Evolutionary conservation across 495 filamentous ascomycete species (phyloP), one percentile per base, ranked within the genome.

Genomic region (Patellaria atrata): DNA sequence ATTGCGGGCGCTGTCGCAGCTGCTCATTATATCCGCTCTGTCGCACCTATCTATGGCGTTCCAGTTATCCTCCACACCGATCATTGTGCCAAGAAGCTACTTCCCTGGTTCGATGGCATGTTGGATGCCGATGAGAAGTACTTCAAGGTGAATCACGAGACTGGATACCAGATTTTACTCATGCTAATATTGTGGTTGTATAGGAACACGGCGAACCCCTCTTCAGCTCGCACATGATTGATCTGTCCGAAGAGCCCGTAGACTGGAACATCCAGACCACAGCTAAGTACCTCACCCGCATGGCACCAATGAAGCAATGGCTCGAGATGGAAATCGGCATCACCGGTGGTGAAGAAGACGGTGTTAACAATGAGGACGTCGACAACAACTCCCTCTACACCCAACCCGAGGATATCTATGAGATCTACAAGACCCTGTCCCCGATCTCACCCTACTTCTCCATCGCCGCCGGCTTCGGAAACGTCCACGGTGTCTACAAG

Each of bases 401-500:
- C 26, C 89, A 96, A 61, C 89, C 89, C 36, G 84, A 92, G 65
- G 85, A 91, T 55, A 91, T 94, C 60, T 75, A 77, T 53, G 67
- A 75, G 46, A 91, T 94, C 63, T 80, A 89, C 64, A 70, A 82
- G 53, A 72, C 77, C 35, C 73, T 94, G 35, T 59, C 68, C 39
- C 60, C 79, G 35, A 79, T 96, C 66, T 83, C 75, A 47, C 79
- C 78, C 38, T 89, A 89, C 69, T 97, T 94, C 74, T 85, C 79
- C 52, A 94, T 96, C 55, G 91, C 91, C 50, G 89, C 89, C 55
- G 89, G 82, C 47, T 96, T 94, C 67, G 89, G 87, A 52, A 99
- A 99, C 58, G 87, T 96, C 20, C 91, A 99, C 70, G 89, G 89
- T 59, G 89, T 99, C 42, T 96, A 99, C 72, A 87, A 92, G 65